phyloP scores from a whole-genome alignment of 2,329 filamentous ascomycete species.

The Chrysoporthe cubensis region DNA sequence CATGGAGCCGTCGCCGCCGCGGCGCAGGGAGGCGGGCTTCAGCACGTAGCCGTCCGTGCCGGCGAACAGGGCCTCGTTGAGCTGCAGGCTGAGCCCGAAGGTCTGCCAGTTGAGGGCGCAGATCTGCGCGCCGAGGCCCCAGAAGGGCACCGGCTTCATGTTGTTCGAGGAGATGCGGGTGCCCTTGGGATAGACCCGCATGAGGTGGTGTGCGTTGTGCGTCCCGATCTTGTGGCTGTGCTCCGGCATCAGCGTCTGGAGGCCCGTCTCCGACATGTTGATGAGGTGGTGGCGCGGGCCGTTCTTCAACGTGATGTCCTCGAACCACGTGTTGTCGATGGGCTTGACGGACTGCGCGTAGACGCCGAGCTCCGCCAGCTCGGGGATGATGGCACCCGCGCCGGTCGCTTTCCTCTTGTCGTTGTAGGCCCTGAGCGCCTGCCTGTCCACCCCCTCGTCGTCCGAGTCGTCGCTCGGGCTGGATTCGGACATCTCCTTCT shows the following conservation, averaged over 20 bases:
- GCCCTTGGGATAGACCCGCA: conserved; percentile 72
- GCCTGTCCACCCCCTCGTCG: conserved; percentile 46
- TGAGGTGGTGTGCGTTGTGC: conserved; percentile 69
- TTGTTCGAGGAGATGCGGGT: conserved; percentile 70
- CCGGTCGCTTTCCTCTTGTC: conserved; percentile 52
- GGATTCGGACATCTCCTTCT: conserved; percentile 43
- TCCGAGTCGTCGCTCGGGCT: conserved; percentile 38
- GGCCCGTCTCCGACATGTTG: conserved; percentile 69
- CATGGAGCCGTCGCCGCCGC: conserved; percentile 54
- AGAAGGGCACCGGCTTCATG: conserved; percentile 65
- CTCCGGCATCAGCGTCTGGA: conserved; percentile 55
- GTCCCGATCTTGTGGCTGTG: conserved; percentile 52
- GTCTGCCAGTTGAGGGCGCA: conserved; percentile 74
- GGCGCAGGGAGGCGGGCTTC: conserved; percentile 64
- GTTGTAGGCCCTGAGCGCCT: conserved; percentile 59
- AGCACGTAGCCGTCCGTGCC: conserved; percentile 68
- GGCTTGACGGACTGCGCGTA: conserved; percentile 74
- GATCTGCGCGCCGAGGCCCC: conserved; percentile 70
- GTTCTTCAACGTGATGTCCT: conserved; percentile 52
- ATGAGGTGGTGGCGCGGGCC: conserved; percentile 68
- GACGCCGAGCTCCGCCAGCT: conserved; percentile 67
- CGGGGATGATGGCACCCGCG: conserved; percentile 60
- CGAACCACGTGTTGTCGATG: conserved; percentile 67
- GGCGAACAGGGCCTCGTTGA: conserved; percentile 70
- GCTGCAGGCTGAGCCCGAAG: conserved; percentile 66